Percentiles rank a stretch among this genome's conserved stretches.
phyloP scores from a whole-genome alignment of 805 yeast genomes.

The Wickerhamia fluorescens region DNA sequence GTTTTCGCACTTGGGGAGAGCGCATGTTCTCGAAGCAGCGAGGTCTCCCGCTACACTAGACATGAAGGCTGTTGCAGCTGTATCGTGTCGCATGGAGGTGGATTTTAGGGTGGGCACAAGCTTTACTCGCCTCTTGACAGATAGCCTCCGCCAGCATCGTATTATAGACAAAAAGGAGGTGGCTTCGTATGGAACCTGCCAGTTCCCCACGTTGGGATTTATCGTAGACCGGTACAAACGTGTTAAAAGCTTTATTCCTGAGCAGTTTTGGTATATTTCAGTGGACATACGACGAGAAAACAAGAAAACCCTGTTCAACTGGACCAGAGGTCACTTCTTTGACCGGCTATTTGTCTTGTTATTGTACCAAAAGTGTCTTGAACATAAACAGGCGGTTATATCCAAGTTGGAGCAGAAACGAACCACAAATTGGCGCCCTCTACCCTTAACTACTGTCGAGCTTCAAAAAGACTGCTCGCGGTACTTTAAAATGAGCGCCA shows the following conservation, averaged over 20 bases:
- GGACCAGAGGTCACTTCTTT: conserved; percentile 69
- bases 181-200: conserved; percentile 88
- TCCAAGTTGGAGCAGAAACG: conserved; percentile 49
- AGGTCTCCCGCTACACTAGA: conserved; percentile 57
- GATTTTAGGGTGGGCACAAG: conserved; percentile 87
- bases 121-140: conserved; percentile 75
- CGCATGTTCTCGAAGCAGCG: conserved; percentile 74
- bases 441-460: conserved; percentile 92
- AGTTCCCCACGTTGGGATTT: conserved; percentile 94
- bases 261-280: conserved; percentile 72
- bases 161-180: conserved; percentile 28
- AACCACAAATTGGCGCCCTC: conserved; percentile 71
- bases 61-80: conserved; percentile 71
- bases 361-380: conserved; percentile 63
- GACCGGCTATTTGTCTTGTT: conserved; percentile 61
- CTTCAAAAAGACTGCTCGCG: conserved; percentile 81
- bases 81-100: conserved; percentile 74
- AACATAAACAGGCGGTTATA: conserved; percentile 44
- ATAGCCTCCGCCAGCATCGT: conserved; percentile 32
- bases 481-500: conserved; percentile 71
- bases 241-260: conserved; percentile 63
- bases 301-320: conserved; percentile 40
- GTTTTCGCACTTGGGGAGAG: conserved; percentile 79
- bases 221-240: conserved; percentile 87
- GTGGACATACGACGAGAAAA: conserved; percentile 42